Evolutionary conservation across 148 eudicot species (phyloP).

Genomic region (Amaranthus palmeri): DNA sequence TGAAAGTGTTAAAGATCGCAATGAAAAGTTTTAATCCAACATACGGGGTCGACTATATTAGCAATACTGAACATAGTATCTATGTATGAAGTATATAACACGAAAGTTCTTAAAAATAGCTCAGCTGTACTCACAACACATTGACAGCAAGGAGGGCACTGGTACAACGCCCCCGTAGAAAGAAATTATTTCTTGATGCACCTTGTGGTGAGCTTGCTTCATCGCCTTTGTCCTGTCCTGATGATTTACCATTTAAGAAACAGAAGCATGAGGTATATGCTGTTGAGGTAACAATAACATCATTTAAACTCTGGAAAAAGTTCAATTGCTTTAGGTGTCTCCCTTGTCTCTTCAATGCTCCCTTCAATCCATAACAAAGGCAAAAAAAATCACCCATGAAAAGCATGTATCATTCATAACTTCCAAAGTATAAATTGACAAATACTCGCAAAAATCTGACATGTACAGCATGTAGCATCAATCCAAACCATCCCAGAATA

Average conservation of each 20-base stretch:
- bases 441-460: neutral
- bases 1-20: too few species aligned
- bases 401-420: neutral
- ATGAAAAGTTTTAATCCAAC: too few species aligned
- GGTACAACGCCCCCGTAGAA: conserved; percentile 53
- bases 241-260: conserved; percentile 46
- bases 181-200: conserved; percentile 28
- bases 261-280: conserved; percentile 37
- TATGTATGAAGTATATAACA: neutral
- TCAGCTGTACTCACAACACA: conserved; percentile 56
- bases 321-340: conserved; percentile 32
- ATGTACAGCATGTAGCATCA: neutral
- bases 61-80: too few species aligned
- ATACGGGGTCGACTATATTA: too few species aligned
- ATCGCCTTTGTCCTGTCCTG: conserved; percentile 21
- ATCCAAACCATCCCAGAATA: neutral
- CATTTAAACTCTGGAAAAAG: conserved; percentile 41
- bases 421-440: neutral
- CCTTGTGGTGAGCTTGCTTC: conserved; percentile 31
- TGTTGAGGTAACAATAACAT: conserved; percentile 38
- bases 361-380: conserved; percentile 29
- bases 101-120: conserved; percentile 1
- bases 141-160: conserved; percentile 51
- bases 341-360: conserved; percentile 34
- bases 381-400: neutral